Conservation (phyloP, 768 basidiomycete species). For the Leccinum rimulosum region DNA sequence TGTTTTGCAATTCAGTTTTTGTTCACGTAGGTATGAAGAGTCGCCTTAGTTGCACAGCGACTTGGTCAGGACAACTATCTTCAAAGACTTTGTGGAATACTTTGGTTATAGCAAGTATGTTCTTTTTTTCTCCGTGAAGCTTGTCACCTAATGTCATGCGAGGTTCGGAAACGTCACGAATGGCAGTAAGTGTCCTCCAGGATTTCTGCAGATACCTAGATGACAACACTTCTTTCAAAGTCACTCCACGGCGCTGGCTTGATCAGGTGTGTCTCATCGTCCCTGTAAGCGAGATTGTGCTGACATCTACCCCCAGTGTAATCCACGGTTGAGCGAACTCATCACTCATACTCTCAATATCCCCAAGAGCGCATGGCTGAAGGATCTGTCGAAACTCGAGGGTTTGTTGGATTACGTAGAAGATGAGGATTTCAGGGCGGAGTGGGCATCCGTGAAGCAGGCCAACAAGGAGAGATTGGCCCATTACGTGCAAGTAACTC, state of each 20-base stretch:
- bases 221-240: slow-evolving; percentile 31
- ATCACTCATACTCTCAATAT: slow-evolving; percentile 80
- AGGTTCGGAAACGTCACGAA: slow-evolving; percentile 92
- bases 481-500: slow-evolving; percentile 63
- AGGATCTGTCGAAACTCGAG: slow-evolving; percentile 75
- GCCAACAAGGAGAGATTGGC: slow-evolving; percentile 90
- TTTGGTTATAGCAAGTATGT: slow-evolving; percentile 76
- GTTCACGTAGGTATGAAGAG: background rate
- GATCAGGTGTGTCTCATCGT: slow-evolving; percentile 51
- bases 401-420: slow-evolving; percentile 72
- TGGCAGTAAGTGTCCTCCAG: slow-evolving; percentile 57
- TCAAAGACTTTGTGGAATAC: slow-evolving; percentile 93
- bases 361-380: slow-evolving; percentile 79
- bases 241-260: slow-evolving; percentile 92
- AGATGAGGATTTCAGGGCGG: slow-evolving; percentile 68
- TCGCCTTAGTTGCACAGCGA: slow-evolving; percentile 72
- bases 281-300: background rate
- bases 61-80: slow-evolving; percentile 77
- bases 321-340: slow-evolving; percentile 80
- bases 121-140: background rate
- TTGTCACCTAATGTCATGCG: slow-evolving; percentile 16
- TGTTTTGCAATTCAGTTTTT: background rate
- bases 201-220: background rate
- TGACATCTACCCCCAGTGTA: slow-evolving; percentile 53
- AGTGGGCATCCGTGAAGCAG: slow-evolving; percentile 85